A percentile compares a stretch with the other conserved stretches of the same genome.
These are phyloP conservation scores for Paramecium sexaurelia DNA, from an alignment of 73 alveolate species.

Conservation along the genomic window DNA sequence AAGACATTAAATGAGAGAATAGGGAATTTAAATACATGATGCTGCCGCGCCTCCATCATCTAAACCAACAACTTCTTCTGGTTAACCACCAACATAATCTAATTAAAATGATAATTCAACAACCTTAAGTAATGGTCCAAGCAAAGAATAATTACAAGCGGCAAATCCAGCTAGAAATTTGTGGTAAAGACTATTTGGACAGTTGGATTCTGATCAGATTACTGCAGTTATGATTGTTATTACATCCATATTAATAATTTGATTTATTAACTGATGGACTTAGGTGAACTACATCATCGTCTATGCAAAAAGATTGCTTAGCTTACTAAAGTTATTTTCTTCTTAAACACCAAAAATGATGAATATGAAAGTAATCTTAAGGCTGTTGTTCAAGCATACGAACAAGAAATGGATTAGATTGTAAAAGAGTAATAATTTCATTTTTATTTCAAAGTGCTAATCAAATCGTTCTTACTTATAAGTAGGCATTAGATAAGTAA, in stretches of 20 bases:
- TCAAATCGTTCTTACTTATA: conserved; percentile 74
- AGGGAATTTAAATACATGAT: background rate
- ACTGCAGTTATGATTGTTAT: background rate
- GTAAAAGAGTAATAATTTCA: conserved; percentile 72
- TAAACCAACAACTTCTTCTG: background rate
- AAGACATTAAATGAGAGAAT: background rate
- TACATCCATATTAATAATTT: background rate
- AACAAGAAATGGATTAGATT: conserved; percentile 87
- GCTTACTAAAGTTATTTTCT: conserved; percentile 94
- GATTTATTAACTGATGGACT: conserved; percentile 22
- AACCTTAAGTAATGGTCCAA: background rate
- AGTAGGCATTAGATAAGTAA: conserved; percentile 80
- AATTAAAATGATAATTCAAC: background rate
- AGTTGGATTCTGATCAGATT: background rate
- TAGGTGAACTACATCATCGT: conserved; percentile 63
- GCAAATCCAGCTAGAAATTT: background rate
- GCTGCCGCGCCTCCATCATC: background rate
- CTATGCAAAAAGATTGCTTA: conserved; percentile 84
- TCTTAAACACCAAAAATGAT: conserved; percentile 91
- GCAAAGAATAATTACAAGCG: background rate
- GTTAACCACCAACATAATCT: background rate
- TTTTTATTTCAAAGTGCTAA: conserved; percentile 70
- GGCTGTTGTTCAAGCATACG: conserved; percentile 86
- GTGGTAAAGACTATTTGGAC: background rate
- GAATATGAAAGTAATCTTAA: conserved; percentile 75